Base-by-base conservation (phyloP, 768 basidiomycete species). In the Lactarius evosmus region DNA sequence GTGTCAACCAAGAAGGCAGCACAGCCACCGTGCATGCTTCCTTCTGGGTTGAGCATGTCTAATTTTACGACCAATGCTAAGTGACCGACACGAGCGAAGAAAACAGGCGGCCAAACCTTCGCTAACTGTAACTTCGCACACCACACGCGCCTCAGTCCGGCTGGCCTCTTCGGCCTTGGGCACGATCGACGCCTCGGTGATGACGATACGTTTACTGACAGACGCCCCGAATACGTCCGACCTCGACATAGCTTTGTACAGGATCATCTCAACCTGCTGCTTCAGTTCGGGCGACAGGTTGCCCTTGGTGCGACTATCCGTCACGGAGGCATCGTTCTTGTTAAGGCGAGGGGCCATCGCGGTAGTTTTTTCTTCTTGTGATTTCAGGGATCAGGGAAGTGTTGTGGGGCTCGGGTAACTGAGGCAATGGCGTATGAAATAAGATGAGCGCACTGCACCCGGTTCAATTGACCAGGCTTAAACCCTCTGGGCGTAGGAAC, bases 71-170 rank as follows among this genome's bases (percentile, higher is more conserved):
- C n/a, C n/a, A n/a, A n/a, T n/a, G n/a, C n/a, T n/a, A n/a, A n/a
- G n/a, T n/a, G n/a, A n/a, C n/a, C 40, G 12, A 30, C 4, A 36
- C 16, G 6, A 49, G 11, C 0, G 9, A 38, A 25, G 16, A 25
- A 4, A 7, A 2, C 34, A 14, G 32, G 19, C 25, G 2, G 64
- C 66, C 46, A 58, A 40, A 75, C 75, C 74, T 53, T 71, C 65
- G 19, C 58, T 41, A 3, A 74, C 72, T 0, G 55, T 67, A 2
- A 74, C 29, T 63, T 75, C 72, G 56, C 72, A 75, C 9, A 75
- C 71, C 8, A 75, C 62, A 50, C 67, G 67, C 0, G 67, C 72
- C 59, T 76, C 72, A 41, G 66, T 67, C 71, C 71, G 74, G 25
- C 66, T 53, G 12, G 72, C 67, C 59, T 74, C 75, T 46, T 75